These are phyloP conservation scores for Heliophila coronopifolia DNA, from an alignment of 441 rosid species.

Conservation along the genomic window DNA sequence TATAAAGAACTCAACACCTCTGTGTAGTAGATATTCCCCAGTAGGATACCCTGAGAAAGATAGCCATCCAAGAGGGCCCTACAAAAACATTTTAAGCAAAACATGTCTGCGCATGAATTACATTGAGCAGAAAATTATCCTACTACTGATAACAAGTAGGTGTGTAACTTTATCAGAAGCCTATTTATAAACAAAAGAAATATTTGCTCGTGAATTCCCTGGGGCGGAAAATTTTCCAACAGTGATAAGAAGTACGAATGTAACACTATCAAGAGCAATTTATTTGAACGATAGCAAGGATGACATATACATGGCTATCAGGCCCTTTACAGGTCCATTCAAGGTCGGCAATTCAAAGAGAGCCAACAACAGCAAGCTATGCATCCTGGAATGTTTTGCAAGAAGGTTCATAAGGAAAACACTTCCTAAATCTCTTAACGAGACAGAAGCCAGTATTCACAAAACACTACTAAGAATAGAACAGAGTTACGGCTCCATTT, in stretches of 20 bases:
- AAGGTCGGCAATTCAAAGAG: not conserved
- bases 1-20: constrained; percentile 66
- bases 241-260: not conserved
- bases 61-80: constrained; percentile 99
- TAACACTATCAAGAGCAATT: not conserved
- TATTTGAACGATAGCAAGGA: not conserved
- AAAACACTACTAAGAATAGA: not conserved
- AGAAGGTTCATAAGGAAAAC: not conserved
- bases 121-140: not conserved
- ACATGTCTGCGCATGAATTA: constrained; percentile 9
- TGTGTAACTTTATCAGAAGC: constrained; percentile 9
- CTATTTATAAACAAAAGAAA: constrained; percentile 1
- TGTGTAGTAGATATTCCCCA: constrained; percentile 58
- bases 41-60: constrained; percentile 72
- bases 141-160: constrained; percentile 13
- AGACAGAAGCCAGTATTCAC: not conserved
- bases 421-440: not conserved
- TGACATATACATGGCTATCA: not conserved
- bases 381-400: not conserved
- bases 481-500: not conserved
- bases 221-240: not conserved
- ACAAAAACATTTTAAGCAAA: constrained; percentile 22
- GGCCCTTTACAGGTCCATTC: not conserved
- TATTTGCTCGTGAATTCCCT: not conserved
- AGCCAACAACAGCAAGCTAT: constrained; percentile 1